These are phyloP conservation scores for Parasarocladium wereldwijsianum DNA, from an alignment of 2,329 filamentous ascomycete species.

Conservation along the genomic window DNA sequence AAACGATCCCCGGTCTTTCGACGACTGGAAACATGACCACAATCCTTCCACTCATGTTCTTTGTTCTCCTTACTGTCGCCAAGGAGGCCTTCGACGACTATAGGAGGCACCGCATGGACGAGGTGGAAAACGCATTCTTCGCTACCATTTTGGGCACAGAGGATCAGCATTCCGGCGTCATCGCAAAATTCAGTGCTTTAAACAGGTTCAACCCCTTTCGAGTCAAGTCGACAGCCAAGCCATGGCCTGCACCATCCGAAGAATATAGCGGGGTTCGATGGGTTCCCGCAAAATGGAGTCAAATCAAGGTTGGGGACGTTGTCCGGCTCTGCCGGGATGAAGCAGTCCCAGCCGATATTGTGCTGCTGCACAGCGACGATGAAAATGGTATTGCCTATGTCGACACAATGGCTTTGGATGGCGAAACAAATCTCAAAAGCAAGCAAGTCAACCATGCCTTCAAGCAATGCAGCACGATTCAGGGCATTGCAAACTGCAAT, in stretches of 20 bases:
- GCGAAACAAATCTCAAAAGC: conserved; percentile 66
- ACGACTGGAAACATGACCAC: conserved; percentile 66
- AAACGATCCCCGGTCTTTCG: conserved; percentile 62
- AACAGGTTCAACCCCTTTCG: conserved; percentile 19
- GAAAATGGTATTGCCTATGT: conserved; percentile 70
- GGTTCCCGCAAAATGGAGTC: conserved; percentile 30
- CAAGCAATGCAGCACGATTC: conserved; percentile 39
- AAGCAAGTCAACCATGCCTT: conserved; percentile 53
- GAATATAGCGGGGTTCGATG: conserved; percentile 44
- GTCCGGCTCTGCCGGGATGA: conserved; percentile 51
- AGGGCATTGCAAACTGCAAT: conserved; percentile 34
- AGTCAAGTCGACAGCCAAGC: conserved; percentile 14
- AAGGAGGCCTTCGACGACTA: conserved; percentile 86
- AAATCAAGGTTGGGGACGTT: conserved; percentile 34
- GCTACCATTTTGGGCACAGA: conserved; percentile 28
- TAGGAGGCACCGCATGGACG: conserved; percentile 65
- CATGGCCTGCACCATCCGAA: conserved; percentile 29
- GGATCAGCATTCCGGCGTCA: conserved; percentile 17
- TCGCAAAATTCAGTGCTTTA: conserved; percentile 10
- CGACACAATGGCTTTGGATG: conserved; percentile 73
- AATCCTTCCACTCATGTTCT: conserved; percentile 58
- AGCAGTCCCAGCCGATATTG: conserved; percentile 67
- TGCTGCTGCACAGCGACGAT: conserved; percentile 62
- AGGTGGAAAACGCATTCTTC: conserved; percentile 55
- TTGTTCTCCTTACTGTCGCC: conserved; percentile 63